Percentiles rank a stretch among this genome's conserved stretches.
phyloP scores from a whole-genome alignment of 2,329 filamentous ascomycete genomes.

The Paecilomyces niveus region DNA sequence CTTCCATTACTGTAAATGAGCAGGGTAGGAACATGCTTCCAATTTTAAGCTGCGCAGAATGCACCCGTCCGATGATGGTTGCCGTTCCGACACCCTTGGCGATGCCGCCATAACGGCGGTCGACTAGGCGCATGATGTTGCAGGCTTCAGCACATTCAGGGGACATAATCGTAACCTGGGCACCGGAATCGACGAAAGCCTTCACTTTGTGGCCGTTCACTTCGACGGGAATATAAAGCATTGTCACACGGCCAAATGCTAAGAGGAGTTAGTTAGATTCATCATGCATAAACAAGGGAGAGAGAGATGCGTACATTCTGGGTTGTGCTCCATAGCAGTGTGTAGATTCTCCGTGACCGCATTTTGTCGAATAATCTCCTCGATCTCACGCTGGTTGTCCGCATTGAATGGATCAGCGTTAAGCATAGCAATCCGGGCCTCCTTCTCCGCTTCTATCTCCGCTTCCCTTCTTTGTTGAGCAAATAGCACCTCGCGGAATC shows the following conservation, averaged over 20 bases:
- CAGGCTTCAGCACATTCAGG: conserved; percentile 84
- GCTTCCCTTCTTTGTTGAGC: conserved; percentile 64
- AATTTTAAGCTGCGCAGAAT: conserved; percentile 91
- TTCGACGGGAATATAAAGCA: conserved; percentile 93
- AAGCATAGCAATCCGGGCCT: conserved; percentile 73
- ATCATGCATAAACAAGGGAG: not conserved
- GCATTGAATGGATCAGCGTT: conserved; percentile 94
- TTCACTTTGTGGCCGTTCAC: conserved; percentile 91
- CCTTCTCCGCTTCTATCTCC: conserved; percentile 66
- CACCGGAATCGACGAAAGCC: conserved; percentile 93
- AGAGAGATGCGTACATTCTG: conserved; percentile 66
- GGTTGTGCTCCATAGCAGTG: conserved; percentile 94
- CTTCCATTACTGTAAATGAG: conserved; percentile 99
- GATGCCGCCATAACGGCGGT: conserved; percentile 84
- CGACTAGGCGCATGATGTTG: conserved; percentile 92
- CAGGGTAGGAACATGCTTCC: conserved; percentile 80
- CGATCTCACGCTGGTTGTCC: conserved; percentile 84
- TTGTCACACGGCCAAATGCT: conserved; percentile 93
- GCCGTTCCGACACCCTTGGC: conserved; percentile 92
- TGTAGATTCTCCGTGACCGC: conserved; percentile 91
- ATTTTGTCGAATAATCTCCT: conserved; percentile 95
- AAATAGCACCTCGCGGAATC: conserved; percentile 67
- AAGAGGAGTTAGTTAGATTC: conserved; percentile 1
- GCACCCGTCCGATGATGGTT: conserved; percentile 87
- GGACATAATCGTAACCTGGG: conserved; percentile 98